Conservation (phyloP, 441 rosid genomes). For the Gossypium lobatum region DNA sequence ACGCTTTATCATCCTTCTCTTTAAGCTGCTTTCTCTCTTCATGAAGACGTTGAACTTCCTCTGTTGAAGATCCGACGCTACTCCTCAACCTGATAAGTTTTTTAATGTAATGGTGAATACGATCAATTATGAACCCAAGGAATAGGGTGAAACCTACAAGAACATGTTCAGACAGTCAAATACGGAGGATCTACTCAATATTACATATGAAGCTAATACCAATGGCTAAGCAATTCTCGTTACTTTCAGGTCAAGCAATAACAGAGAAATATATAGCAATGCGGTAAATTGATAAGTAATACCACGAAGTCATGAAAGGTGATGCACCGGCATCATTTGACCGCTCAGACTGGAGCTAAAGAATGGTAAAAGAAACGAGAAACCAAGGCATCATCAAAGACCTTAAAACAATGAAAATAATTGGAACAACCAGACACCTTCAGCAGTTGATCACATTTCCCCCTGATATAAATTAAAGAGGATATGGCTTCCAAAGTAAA, state of each 20-base stretch:
- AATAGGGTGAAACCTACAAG: conserved; percentile 80
- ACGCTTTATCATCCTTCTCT: conserved; percentile 66
- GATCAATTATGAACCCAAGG: conserved; percentile 81
- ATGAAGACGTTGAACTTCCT: conserved; percentile 56
- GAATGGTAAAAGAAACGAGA: neutral
- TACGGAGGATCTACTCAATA: neutral
- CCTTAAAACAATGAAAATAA: neutral
- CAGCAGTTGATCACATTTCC: neutral
- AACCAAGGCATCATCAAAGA: neutral
- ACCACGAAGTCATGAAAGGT: neutral
- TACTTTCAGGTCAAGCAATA: neutral
- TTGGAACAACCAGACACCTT: neutral
- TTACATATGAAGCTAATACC: neutral
- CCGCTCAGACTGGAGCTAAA: neutral
- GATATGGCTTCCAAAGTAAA: neutral
- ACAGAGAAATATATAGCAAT: neutral
- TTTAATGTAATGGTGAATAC: conserved; percentile 71
- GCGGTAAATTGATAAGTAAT: too few relatives aligned
- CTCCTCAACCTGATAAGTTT: conserved; percentile 60
- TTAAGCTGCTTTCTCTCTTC: conserved; percentile 53
- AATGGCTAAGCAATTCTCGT: neutral
- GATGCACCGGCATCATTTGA: neutral
- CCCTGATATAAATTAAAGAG: neutral
- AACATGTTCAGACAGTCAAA: conserved; percentile 8
- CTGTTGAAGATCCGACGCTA: conserved; percentile 58